Base-by-base conservation (phyloP, 192 early-diverging fungal species). In the Coemansia sp. region DNA sequence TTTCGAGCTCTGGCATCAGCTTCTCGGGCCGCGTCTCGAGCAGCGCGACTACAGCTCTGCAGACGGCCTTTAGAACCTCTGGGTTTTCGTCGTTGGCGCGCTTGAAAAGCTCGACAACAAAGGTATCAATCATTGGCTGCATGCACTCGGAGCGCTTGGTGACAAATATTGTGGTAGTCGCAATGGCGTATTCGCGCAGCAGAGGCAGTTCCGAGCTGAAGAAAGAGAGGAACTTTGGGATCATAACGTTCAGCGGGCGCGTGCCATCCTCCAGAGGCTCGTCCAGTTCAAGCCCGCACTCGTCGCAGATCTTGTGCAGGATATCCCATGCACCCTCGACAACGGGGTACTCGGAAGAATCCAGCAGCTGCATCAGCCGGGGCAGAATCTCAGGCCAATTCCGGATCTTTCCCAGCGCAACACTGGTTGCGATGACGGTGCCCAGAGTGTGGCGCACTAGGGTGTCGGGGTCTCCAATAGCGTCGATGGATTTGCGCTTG, bases 251-350 rank as follows among this genome's bases (percentile, higher is more conserved):
- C 28, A 95, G 86, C 8, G 90, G 89, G 40, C 87, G 84, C 16
- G 88, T 83, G 74, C 94, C 91, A 48, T 85, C 84, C n/a, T 69
- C 58, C 61, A 91, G 83, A 22, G 87, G 85, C 50, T 87, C 78
- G 55, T 95, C 90, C 32, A 99, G 85, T 36, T 92, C 89, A 17
- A 83, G 84, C 60, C 90, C 82, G 48, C 88, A 93, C 70, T 98
- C 97, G 75, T 99, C 96, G 80, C 97, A 99, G 67, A 99, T 93
- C 82, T 96, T 95, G 77, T 88, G 84, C 67, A 99, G 72, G 11
- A 94, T 92, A 60, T 90, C 87, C 73, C 95, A 93, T 17, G 92
- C 85, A 51, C 91, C 89, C 91, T 95, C 93, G 17, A 95, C 90
- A 36, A 92, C 82, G 31, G 86, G 72, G 48, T 85, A 84, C 66